Percentiles rank a stretch among this genome's conserved stretches.
Evolutionary conservation across 2,329 filamentous ascomycete species (phyloP).

Genomic region (Penicillium expansum): DNA sequence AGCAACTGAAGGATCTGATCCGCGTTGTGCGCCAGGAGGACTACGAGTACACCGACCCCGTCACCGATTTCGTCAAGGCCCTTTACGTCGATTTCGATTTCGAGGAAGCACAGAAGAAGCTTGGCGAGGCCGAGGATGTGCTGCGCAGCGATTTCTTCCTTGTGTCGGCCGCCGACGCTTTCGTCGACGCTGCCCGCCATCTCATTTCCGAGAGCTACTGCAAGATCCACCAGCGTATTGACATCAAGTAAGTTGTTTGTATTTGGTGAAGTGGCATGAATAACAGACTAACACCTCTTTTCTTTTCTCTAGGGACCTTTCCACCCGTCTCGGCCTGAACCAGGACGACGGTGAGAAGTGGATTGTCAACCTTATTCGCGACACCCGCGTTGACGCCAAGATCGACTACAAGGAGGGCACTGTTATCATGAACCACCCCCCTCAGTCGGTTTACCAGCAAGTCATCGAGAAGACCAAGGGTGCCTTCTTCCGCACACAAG

Average conservation of each 20-base stretch:
- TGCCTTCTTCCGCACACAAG: constrained; percentile 96
- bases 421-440: constrained; percentile 98
- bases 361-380: constrained; percentile 98
- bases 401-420: constrained; percentile 99
- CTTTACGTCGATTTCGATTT: constrained; percentile 97
- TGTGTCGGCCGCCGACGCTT: constrained; percentile 74
- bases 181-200: constrained; percentile 91
- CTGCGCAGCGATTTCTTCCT: constrained; percentile 96
- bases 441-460: constrained; percentile 97
- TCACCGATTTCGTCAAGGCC: constrained; percentile 94
- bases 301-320: constrained; percentile 66
- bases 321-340: constrained; percentile 82
- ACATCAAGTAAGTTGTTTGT: constrained; percentile 68
- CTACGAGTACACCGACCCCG: constrained; percentile 94
- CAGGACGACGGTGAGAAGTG: constrained; percentile 98
- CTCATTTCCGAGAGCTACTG: constrained; percentile 98
- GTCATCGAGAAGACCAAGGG: constrained; percentile 99
- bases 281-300: neutral
- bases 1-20: constrained; percentile 96
- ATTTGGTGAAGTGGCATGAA: neutral
- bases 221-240: constrained; percentile 98
- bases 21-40: constrained; percentile 94
- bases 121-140: constrained; percentile 84
- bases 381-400: constrained; percentile 96
- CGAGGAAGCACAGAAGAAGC: constrained; percentile 88